Percentiles rank a stretch among this genome's conserved stretches.
Conservation (phyloP, 805 yeast species). For the Hanseniaspora meyeri region DNA sequence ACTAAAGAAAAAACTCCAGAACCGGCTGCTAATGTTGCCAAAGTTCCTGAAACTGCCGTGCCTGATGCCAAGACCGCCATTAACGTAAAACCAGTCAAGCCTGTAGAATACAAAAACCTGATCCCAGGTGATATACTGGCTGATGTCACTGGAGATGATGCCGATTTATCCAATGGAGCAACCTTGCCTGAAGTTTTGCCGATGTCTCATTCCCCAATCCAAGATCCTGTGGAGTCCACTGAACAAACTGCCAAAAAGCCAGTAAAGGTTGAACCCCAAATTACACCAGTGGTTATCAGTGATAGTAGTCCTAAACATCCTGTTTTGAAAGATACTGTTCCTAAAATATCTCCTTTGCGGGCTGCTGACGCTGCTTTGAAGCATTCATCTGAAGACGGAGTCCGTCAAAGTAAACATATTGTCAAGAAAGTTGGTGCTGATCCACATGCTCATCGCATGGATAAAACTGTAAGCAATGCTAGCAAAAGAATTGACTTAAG, state of each 20-base stretch:
- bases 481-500: not conserved
- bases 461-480: not conserved
- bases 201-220: slow-evolving; percentile 22
- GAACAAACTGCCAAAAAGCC: slow-evolving; percentile 14
- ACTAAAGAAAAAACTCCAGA: not conserved
- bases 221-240: not conserved
- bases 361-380: not conserved
- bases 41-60: not conserved
- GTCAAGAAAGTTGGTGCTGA: not conserved
- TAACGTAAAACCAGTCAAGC: not conserved
- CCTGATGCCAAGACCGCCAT: not conserved
- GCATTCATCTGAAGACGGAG: not conserved
- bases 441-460: not conserved
- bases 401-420: not conserved
- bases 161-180: slow-evolving; percentile 22
- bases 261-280: not conserved
- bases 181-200: slow-evolving; percentile 27
- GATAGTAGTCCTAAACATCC: not conserved
- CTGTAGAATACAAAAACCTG: not conserved
- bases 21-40: not conserved
- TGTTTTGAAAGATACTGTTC: not conserved
- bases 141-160: not conserved
- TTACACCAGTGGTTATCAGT: not conserved
- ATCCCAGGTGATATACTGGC: not conserved
- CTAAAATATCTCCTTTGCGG: not conserved